Conservation (phyloP, 306 rosid species). For the Vigna hirtella region DNA sequence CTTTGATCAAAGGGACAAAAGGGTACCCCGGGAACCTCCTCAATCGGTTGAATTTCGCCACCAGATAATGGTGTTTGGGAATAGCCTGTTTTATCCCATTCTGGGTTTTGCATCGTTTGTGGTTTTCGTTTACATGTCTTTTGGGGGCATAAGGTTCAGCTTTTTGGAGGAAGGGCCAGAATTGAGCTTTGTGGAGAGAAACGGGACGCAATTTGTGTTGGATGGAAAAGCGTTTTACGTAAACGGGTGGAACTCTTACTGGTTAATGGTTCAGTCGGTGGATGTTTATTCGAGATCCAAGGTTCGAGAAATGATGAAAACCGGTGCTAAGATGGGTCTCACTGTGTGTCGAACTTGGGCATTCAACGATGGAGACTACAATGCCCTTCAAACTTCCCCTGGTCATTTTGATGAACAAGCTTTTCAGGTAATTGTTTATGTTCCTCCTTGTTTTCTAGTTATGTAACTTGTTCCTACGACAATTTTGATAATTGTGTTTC, state of each 20-base stretch:
- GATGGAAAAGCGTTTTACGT: constrained; percentile 78
- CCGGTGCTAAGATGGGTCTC: constrained; percentile 89
- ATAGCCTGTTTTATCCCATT: constrained; percentile 74
- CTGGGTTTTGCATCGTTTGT: constrained; percentile 73
- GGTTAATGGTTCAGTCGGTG: constrained; percentile 88
- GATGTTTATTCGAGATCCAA: constrained; percentile 63
- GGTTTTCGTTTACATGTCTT: constrained; percentile 77
- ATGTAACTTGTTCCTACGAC: constrained; percentile 3
- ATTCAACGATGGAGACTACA: constrained; percentile 85
- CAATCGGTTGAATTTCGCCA: constrained; percentile 47
- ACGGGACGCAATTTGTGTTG: constrained; percentile 73
- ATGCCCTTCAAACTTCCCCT: constrained; percentile 93
- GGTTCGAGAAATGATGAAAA: constrained; percentile 72
- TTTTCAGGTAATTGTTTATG: constrained; percentile 68
- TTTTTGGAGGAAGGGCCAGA: constrained; percentile 42
- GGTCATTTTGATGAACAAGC: constrained; percentile 83
- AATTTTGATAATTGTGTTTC: constrained; percentile 34
- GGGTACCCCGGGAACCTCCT: constrained; percentile 42
- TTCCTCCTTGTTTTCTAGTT: constrained; percentile 37
- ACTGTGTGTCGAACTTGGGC: constrained; percentile 99
- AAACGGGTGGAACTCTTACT: constrained; percentile 97
- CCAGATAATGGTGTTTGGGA: constrained; percentile 61
- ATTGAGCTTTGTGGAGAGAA: constrained; percentile 78
- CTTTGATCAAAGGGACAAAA: constrained; percentile 46
- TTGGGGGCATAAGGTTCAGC: constrained; percentile 64